Base-by-base conservation (phyloP, 1,139 yeast genomes). In the Geotrichum cucujoidarum region DNA sequence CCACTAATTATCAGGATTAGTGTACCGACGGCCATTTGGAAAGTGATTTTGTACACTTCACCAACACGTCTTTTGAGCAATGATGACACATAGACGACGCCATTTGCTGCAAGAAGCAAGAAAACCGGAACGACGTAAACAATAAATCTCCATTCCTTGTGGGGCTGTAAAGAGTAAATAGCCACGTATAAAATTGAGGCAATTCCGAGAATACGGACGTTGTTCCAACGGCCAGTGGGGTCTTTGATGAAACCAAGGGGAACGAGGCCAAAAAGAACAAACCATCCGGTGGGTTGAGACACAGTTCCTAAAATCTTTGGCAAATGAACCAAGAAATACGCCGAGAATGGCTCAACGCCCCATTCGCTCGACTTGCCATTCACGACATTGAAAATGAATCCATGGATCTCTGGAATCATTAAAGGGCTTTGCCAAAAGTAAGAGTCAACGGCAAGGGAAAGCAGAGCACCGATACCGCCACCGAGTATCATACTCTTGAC, bases 81-180 rank as follows among this genome's bases (percentile, higher is more conserved):
- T 2, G 40, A 18, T 11, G 52, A 53, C n/a, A 56, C 32, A 1
- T 42, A 34, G 0, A 80, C 69, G 29, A 84, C 72, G 1, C 85
- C 87, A 45, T 76, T 72, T 4, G 95, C 83, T 2, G 87, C 90
- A 36, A 76, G 64, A 31, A 83, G 60, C 0, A 84, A 77, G 50
- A 87, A 64, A 0, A 84, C 70, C 1, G 97, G 97, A 10, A 83
- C 68, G 0, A 80, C 71, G 61, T 90, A 92, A 14, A 83, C 69
- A 45, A 92, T 79, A 58, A 90, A 92, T 57, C 97, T 76, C 95
- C 95, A 88, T 69, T 92, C 97, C 64, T 90, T 92, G 59, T 90
- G 97, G 1, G 95, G 92, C 63, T 85, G 95, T 48, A 83, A 64
- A 0, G 97, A 89, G 75, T 89, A 75, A 2, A 77, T 62, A 2